These are phyloP conservation scores for Curvularia sp. DNA, from an alignment of 2,329 filamentous ascomycete species.

Conservation along the genomic window DNA sequence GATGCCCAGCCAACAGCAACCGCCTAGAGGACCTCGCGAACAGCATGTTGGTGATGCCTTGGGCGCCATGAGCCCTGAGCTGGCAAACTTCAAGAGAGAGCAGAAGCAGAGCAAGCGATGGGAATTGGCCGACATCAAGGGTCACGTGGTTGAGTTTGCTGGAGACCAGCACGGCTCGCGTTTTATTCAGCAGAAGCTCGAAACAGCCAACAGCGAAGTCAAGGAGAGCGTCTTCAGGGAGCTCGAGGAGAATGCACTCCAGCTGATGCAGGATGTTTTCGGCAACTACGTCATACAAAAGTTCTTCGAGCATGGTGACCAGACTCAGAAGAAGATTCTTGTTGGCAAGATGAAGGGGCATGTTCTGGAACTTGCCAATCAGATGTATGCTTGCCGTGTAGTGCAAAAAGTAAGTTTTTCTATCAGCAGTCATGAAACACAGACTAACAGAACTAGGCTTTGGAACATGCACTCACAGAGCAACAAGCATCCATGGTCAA, in stretches of 20 bases:
- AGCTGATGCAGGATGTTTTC: conserved; percentile 95
- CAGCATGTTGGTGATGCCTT: conserved; percentile 60
- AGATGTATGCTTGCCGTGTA: conserved; percentile 94
- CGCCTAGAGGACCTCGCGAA: conserved; percentile 58
- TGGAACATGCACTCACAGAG: conserved; percentile 90
- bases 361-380: conserved; percentile 77
- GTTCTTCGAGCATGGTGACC: conserved; percentile 94
- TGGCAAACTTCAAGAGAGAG: conserved; percentile 81
- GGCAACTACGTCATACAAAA: conserved; percentile 99
- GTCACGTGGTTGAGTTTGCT: conserved; percentile 89
- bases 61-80: conserved; percentile 71
- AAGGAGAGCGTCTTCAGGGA: conserved; percentile 91
- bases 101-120: conserved; percentile 76
- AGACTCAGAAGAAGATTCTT: conserved; percentile 87
- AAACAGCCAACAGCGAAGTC: conserved; percentile 92
- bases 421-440: not conserved
- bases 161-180: conserved; percentile 95
- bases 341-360: conserved; percentile 88
- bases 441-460: conserved; percentile 63
- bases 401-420: conserved; percentile 78
- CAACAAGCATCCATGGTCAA: conserved; percentile 85
- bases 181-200: conserved; percentile 92
- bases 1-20: conserved; percentile 49
- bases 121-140: conserved; percentile 88
- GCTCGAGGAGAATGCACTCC: conserved; percentile 81